Percentiles rank a stretch among this genome's conserved stretches.
Evolutionary conservation across 352 stramenopile species (phyloP).

Genomic region (Aphanomyces invadans): DNA sequence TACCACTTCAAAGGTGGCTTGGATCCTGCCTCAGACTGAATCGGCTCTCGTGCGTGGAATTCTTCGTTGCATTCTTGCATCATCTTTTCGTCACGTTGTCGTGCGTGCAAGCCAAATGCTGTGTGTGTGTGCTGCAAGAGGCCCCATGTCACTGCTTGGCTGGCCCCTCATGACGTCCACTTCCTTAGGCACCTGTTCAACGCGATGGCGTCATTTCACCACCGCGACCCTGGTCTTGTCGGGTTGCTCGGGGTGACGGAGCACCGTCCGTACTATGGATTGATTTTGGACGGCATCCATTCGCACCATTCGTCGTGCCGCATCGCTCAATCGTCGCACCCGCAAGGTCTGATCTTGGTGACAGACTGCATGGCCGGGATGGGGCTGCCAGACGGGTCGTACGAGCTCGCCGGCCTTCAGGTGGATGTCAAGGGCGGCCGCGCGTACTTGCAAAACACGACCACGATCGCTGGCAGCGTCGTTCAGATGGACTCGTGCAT

Average conservation of each 20-base stretch:
- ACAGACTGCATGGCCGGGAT: constrained; percentile 81
- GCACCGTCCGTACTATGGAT: constrained; percentile 55
- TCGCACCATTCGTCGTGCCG: constrained; percentile 62
- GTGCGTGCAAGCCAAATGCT: neutral
- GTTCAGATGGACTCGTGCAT: constrained; percentile 80
- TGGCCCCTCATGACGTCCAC: too few species aligned
- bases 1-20: too few species aligned
- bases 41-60: too few species aligned
- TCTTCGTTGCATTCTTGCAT: too few species aligned
- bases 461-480: constrained; percentile 79
- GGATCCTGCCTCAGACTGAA: too few species aligned
- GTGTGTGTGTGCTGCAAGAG: too few species aligned
- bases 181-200: constrained; percentile 79
- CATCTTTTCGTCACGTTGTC: too few species aligned
- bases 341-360: constrained; percentile 68
- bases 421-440: constrained; percentile 46
- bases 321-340: constrained; percentile 78
- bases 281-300: constrained; percentile 87
- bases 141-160: too few species aligned
- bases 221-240: constrained; percentile 83
- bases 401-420: constrained; percentile 63
- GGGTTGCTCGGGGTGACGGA: constrained; percentile 57
- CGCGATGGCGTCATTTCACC: constrained; percentile 87
- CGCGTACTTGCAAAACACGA: constrained; percentile 53
- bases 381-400: constrained; percentile 54